Conservation (phyloP, 176 grass and related monocot species). For the Aegilops umbellulata region DNA sequence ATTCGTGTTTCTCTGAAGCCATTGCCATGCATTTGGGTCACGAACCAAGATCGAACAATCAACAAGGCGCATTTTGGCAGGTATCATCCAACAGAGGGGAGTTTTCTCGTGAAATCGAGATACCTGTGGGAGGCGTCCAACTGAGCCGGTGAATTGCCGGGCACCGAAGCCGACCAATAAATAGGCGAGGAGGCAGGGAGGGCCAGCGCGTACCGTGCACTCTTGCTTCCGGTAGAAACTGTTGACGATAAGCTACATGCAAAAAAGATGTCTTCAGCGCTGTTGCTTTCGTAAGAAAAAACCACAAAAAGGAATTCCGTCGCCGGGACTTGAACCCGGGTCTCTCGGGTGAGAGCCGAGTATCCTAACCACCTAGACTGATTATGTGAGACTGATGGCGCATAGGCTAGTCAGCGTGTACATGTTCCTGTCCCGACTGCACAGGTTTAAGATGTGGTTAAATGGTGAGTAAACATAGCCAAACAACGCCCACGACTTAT, state of each 20-base stretch:
- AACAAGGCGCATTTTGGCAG: neutral
- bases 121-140: slow-evolving; percentile 25
- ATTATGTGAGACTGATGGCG: neutral
- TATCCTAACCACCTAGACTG: slow-evolving; percentile 97
- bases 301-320: slow-evolving; percentile 33
- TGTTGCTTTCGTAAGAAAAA: neutral
- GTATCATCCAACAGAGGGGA: neutral
- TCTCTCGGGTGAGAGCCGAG: slow-evolving; percentile 89
- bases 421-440: neutral
- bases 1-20: neutral
- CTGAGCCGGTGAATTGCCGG: slow-evolving; percentile 11
- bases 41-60: no score
- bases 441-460: no score
- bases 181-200: neutral
- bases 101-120: neutral
- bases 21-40: neutral
- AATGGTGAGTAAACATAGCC: neutral
- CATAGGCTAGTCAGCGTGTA: rapidly evolving
- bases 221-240: neutral
- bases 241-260: neutral
- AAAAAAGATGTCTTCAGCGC: neutral
- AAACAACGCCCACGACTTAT: neutral
- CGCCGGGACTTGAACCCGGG: slow-evolving; percentile 71
- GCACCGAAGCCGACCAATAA: neutral
- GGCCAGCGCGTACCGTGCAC: neutral